Evolutionary conservation across 306 rosid genomes (phyloP), one percentile per base, ranked within the genome.

Genomic region (Rosa rugosa): DNA sequence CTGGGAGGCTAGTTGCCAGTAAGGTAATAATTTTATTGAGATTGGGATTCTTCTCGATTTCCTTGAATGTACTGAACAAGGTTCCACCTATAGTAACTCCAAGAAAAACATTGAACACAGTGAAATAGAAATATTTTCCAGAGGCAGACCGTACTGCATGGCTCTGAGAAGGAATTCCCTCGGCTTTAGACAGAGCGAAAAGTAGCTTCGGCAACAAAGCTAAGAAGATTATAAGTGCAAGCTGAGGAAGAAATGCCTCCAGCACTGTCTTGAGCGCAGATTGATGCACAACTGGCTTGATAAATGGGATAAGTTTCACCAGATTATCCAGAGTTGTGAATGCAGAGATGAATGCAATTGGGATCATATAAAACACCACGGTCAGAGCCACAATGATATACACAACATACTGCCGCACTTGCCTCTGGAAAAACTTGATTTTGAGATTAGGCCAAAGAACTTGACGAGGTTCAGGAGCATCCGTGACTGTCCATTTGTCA

Each of bases 161-260:
- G 84, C 99, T 88, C 83, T 76, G 75, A 4, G 94, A 86, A 60
- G 98, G 91, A 73, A 96, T 93, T 75, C 97, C 98, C 81, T 96
- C 99, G 0, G 86, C 51, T 83, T 88, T 91, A 11, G 99, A 96
- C 53, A 96, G 85, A 81, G 83, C 88, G 77, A 83, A 38, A 34
- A 96, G 97, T 59, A 96, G 41, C 87, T 85, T 91, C 44, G 99
- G 99, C 87, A 96, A 83, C 71, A 96, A 11, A 65, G 97, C 98
- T 79, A 93, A 76, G 82, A 96, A 96, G 81, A 93, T 12, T 7
- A 93, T 70, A 73, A 96, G 85, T 16, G 98, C 99, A 67, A 96
- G 11, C 84, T 93, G 99, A 78, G 99, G 98, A 82, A 96, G 95
- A 75, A 76, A 96, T 78, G 99, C 98, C 90, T 89, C 98, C 83